Conservation (phyloP, 805 yeast genomes). For the Saturnispora galanensis region DNA sequence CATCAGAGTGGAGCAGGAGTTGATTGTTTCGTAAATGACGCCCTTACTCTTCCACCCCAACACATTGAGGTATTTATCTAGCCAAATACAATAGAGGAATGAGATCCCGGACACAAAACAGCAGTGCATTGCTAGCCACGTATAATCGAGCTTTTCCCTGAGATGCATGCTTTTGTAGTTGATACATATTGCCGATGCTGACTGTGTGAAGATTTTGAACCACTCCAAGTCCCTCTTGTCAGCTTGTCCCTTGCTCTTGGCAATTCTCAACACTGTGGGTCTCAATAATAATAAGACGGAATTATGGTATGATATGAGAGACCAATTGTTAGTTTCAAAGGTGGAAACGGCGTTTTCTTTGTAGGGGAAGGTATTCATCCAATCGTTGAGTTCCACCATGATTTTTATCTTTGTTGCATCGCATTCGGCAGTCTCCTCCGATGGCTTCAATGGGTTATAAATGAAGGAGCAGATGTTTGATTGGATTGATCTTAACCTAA, state of each 20-base stretch:
- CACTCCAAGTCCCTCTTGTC: conserved; percentile 21
- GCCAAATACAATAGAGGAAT: conserved; percentile 26
- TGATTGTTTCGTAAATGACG: conserved; percentile 23
- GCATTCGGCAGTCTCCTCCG: conserved; percentile 16
- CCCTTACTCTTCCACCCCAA: conserved; percentile 20
- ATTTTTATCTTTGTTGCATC: conserved; percentile 25
- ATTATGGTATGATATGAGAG: conserved; percentile 27
- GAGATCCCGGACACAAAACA: conserved; percentile 25
- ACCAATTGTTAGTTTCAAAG: conserved; percentile 28
- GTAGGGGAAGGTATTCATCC: conserved; percentile 26
- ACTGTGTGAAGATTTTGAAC: conserved; percentile 27
- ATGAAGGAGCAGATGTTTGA: conserved; percentile 27
- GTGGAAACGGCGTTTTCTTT: conserved; percentile 20
- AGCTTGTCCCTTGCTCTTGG: conserved; percentile 12
- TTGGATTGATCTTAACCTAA: conserved; percentile 26
- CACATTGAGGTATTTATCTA: conserved; percentile 19
- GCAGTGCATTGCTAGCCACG: conserved; percentile 27
- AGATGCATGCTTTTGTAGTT: conserved; percentile 22
- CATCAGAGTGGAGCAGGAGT: conserved; percentile 23
- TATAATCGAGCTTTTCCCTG: conserved; percentile 20
- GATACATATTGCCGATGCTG: conserved; percentile 24
- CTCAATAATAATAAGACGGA: conserved; percentile 24
- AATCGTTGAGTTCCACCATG: conserved; percentile 24
- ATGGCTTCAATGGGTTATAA: conserved; percentile 20
- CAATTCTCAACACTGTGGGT: conserved; percentile 23